Evolutionary conservation across 805 yeast genomes (phyloP).

Genomic region (Torulaspora quercuum): DNA sequence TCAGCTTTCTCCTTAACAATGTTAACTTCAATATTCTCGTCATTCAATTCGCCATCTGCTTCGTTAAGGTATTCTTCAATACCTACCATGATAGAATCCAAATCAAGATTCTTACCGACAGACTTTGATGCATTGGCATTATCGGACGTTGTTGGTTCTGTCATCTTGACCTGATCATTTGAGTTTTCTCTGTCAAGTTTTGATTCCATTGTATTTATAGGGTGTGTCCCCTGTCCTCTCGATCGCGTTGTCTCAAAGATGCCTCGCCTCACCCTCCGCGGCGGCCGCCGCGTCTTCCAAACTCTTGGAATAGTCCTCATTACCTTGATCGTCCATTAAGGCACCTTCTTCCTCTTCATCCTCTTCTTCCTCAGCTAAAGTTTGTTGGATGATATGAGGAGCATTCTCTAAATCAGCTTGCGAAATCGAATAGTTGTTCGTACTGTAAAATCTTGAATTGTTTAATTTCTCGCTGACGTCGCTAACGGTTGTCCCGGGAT

Average conservation of each 20-base stretch:
- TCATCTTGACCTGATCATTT: constrained; percentile 48
- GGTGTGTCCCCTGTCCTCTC: constrained; percentile 19
- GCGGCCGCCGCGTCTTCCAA: constrained; percentile 16
- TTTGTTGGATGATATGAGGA: constrained; percentile 26
- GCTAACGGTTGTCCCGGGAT: constrained; percentile 6
- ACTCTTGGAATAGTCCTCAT: constrained; percentile 19
- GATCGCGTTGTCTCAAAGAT: constrained; percentile 23
- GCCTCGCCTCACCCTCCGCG: constrained; percentile 19
- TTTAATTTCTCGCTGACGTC: constrained; percentile 13
- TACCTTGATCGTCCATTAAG: constrained; percentile 25
- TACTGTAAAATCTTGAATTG: constrained; percentile 23
- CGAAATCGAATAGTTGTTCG: constrained; percentile 32
- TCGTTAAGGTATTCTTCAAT: constrained; percentile 27
- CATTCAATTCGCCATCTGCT: constrained; percentile 4
- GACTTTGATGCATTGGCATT: constrained; percentile 50
- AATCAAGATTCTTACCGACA: constrained; percentile 15
- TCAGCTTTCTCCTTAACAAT: constrained; percentile 12
- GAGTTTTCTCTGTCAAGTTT: constrained; percentile 23
- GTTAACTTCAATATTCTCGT: constrained; percentile 12
- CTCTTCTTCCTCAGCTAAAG: constrained; percentile 23
- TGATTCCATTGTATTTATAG: background rate
- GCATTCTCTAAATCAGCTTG: constrained; percentile 30
- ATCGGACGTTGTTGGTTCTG: no score
- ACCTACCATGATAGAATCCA: constrained; percentile 28
- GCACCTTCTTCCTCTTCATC: constrained; percentile 24